Conservation (phyloP, 1,284 basidiomycete species). For the Somion occarium region DNA sequence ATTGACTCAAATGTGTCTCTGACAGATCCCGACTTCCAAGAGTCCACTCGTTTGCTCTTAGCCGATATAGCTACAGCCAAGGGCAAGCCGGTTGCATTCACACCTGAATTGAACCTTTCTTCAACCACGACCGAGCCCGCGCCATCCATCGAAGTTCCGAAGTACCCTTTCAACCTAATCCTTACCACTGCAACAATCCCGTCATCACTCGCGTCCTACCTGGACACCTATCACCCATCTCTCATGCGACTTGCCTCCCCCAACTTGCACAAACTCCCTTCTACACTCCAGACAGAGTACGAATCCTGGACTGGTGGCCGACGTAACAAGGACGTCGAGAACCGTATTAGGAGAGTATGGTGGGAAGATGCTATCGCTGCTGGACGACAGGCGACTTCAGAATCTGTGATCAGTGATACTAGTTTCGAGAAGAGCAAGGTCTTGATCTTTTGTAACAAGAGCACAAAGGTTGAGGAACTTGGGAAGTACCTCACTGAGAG, state of each 20-base stretch:
- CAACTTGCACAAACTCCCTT: constrained; percentile 72
- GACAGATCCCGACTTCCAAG: constrained; percentile 77
- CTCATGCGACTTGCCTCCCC: constrained; percentile 73
- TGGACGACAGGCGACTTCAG: background rate
- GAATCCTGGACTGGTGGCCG: constrained; percentile 75
- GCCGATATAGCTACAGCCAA: constrained; percentile 65
- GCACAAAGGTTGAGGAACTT: constrained; percentile 58
- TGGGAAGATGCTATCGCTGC: constrained; percentile 50
- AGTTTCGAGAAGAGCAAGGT: constrained; percentile 43
- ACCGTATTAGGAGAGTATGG: constrained; percentile 70
- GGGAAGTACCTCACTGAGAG: constrained; percentile 52
- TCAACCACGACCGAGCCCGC: constrained; percentile 15
- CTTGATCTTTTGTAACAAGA: constrained; percentile 80
- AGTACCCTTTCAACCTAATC: constrained; percentile 74
- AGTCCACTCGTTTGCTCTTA: constrained; percentile 63
- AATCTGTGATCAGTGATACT: background rate
- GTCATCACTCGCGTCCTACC: constrained; percentile 62
- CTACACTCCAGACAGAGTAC: constrained; percentile 66
- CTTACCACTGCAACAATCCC: constrained; percentile 89
- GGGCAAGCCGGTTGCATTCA: constrained; percentile 39
- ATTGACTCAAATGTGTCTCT: no score
- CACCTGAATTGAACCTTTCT: constrained; percentile 18
- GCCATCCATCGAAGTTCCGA: constrained; percentile 19
- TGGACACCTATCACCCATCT: constrained; percentile 56
- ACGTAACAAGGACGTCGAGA: constrained; percentile 73